Percentiles rank a stretch among this genome's conserved stretches.
These are phyloP conservation scores for Echites panduratus DNA, from an alignment of 257 asterid species.

Conservation along the genomic window DNA sequence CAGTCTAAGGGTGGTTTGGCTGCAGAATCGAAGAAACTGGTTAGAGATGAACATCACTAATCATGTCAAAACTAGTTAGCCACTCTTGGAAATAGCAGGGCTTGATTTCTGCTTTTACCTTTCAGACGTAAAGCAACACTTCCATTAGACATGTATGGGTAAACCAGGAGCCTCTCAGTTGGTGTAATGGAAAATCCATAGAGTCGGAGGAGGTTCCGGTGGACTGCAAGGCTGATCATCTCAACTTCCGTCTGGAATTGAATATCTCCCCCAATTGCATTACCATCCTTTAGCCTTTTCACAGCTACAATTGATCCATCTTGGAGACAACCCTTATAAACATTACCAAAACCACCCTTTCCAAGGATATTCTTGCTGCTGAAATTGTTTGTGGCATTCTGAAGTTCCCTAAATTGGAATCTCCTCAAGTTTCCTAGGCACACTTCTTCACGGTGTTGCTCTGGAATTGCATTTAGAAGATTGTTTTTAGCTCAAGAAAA, in stretches of 20 bases:
- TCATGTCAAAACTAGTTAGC: not conserved
- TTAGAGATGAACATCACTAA: not conserved
- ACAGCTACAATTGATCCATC: slow-evolving; percentile 87
- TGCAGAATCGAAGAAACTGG: slow-evolving; percentile 18
- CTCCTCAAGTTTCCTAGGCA: slow-evolving; percentile 76
- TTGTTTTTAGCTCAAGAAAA: not conserved
- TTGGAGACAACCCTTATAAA: slow-evolving; percentile 77
- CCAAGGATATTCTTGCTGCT: slow-evolving; percentile 86
- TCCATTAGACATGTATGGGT: slow-evolving; percentile 95
- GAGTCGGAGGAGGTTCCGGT: slow-evolving; percentile 72
- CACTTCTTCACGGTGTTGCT: slow-evolving; percentile 60
- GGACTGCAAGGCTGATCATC: slow-evolving; percentile 94
- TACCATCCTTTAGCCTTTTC: slow-evolving; percentile 79
- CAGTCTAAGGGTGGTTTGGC: slow-evolving; percentile 87
- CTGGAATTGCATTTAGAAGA: slow-evolving; percentile 30
- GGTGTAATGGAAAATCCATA: slow-evolving; percentile 78
- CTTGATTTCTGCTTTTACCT: slow-evolving; percentile 36
- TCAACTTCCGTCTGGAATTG: slow-evolving; percentile 94
- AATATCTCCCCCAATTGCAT: slow-evolving; percentile 64
- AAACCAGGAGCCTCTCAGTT: slow-evolving; percentile 69
- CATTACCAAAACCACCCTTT: slow-evolving; percentile 89
- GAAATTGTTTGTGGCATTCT: slow-evolving; percentile 75
- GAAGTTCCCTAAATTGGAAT: slow-evolving; percentile 75
- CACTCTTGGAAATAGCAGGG: not conserved
- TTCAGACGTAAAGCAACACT: slow-evolving; percentile 90